Percentiles rank a stretch among this genome's conserved stretches.
phyloP scores from a whole-genome alignment of 208 protist genomes.

The Trichomonas vaginalis region DNA sequence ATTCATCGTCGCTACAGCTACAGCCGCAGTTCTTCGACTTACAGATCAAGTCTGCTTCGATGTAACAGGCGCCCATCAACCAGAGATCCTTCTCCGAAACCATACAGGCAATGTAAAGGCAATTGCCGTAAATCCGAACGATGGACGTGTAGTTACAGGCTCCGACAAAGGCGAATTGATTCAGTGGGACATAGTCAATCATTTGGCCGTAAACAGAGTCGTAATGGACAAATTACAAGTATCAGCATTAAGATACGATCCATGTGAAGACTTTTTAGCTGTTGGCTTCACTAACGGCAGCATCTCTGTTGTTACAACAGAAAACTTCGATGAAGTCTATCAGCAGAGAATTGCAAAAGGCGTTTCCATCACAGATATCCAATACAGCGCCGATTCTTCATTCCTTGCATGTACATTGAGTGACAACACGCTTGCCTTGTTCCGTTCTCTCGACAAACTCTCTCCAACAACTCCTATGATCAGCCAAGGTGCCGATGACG shows the following conservation, averaged over 20 bases:
- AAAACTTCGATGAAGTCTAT: constrained; percentile 11
- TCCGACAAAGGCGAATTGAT: not conserved
- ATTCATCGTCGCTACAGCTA: not conserved
- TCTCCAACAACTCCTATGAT: constrained; percentile 18
- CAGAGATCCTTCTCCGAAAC: not conserved
- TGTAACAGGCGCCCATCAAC: not conserved
- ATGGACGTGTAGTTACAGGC: not conserved
- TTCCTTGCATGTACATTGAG: not conserved
- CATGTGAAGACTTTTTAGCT: not conserved
- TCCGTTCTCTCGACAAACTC: not conserved
- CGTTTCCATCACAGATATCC: not conserved
- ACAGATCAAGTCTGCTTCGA: not conserved
- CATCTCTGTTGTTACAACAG: constrained; percentile 4
- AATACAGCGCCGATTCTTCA: not conserved
- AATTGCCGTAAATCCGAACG: constrained; percentile 7
- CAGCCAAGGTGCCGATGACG: not conserved
- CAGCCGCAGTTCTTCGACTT: not conserved
- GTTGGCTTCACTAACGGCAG: not conserved
- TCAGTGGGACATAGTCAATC: constrained; percentile 14
- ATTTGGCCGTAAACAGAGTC: not conserved
- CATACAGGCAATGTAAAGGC: not conserved
- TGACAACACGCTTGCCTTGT: not conserved
- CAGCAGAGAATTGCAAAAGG: not conserved
- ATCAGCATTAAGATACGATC: not conserved
- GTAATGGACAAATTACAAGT: not conserved